phyloP scores from a whole-genome alignment of 345 rosid species.

The Ceriops zippeliana region DNA sequence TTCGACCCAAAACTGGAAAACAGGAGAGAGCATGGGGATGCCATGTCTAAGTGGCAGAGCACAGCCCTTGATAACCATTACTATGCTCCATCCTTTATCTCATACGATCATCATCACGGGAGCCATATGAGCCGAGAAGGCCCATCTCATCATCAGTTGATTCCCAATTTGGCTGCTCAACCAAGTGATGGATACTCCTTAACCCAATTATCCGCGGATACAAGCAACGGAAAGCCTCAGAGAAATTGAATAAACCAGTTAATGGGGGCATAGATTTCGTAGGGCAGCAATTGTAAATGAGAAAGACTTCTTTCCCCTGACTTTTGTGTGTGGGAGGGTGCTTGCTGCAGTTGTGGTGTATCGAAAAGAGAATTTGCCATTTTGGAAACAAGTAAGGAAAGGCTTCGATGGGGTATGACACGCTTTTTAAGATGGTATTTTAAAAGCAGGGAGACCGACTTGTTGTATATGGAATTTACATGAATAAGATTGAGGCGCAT shows the following conservation, averaged over 20 bases:
- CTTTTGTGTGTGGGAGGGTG: not conserved
- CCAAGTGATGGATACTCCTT: slow-evolving; percentile 66
- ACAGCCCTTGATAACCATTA: slow-evolving; percentile 22
- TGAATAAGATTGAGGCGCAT: too few species aligned
- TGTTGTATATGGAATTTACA: too few species aligned
- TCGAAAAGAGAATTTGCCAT: not conserved
- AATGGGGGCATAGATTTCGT: slow-evolving; percentile 1
- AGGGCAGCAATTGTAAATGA: slow-evolving; percentile 17
- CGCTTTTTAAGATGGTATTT: too few species aligned
- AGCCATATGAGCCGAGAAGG: slow-evolving; percentile 30
- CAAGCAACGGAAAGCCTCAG: slow-evolving; percentile 64
- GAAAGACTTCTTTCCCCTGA: not conserved
- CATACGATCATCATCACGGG: slow-evolving; percentile 32
- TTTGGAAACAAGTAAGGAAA: not conserved
- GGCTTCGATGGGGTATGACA: too few species aligned
- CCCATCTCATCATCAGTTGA: slow-evolving; percentile 42
- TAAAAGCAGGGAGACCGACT: too few species aligned
- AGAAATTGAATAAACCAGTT: slow-evolving; percentile 19
- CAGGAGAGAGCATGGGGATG: slow-evolving; percentile 11
- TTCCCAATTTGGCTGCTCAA: slow-evolving; percentile 50
- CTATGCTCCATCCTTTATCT: slow-evolving; percentile 20
- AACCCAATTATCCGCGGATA: slow-evolving; percentile 47
- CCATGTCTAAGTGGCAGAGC: slow-evolving; percentile 2
- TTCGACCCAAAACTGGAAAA: slow-evolving; percentile 16
- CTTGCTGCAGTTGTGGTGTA: slow-evolving; percentile 24